Percentiles rank a stretch among this genome's conserved stretches.
These are phyloP conservation scores for Rhizopus microsporus DNA, from an alignment of 371 early-diverging fungal species.

Conservation along the genomic window DNA sequence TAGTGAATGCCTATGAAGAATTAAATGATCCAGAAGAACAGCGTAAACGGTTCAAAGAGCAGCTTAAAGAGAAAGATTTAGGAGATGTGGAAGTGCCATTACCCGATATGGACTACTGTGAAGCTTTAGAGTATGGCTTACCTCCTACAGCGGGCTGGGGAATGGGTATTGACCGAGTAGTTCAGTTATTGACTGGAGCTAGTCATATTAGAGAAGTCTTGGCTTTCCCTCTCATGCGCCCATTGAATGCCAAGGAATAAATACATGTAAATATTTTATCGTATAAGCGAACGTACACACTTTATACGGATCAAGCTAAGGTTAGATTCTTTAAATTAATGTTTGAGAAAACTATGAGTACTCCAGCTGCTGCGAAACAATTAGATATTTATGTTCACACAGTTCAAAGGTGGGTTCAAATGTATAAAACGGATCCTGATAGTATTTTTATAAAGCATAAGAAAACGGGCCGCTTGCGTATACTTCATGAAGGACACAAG, in stretches of 20 bases:
- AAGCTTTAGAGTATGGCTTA: conserved; percentile 92
- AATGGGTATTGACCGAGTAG: conserved; percentile 95
- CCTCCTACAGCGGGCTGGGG: conserved; percentile 99
- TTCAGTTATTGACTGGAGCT: conserved; percentile 86
- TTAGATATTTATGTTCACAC: no score
- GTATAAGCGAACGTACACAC: no score
- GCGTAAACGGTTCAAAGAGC: conserved; percentile 78
- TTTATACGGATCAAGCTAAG: no score
- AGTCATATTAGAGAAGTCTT: conserved; percentile 92
- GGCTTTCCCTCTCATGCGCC: conserved; percentile 77
- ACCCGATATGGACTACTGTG: conserved; percentile 85
- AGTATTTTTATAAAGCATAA: no score
- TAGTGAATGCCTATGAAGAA: conserved; percentile 99
- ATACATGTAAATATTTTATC: no score
- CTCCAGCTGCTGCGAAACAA: no score
- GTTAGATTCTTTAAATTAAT: no score
- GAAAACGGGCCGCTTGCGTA: no score
- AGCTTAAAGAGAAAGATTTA: conserved; percentile 62
- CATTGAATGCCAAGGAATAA: background rate
- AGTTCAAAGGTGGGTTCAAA: no score
- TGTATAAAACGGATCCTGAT: no score
- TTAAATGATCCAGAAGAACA: conserved; percentile 98
- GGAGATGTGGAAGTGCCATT: conserved; percentile 88
- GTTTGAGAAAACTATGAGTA: no score
- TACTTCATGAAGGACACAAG: no score